phyloP scores from a whole-genome alignment of 192 early-diverging fungal species.

The Powellomyces hirtus region DNA sequence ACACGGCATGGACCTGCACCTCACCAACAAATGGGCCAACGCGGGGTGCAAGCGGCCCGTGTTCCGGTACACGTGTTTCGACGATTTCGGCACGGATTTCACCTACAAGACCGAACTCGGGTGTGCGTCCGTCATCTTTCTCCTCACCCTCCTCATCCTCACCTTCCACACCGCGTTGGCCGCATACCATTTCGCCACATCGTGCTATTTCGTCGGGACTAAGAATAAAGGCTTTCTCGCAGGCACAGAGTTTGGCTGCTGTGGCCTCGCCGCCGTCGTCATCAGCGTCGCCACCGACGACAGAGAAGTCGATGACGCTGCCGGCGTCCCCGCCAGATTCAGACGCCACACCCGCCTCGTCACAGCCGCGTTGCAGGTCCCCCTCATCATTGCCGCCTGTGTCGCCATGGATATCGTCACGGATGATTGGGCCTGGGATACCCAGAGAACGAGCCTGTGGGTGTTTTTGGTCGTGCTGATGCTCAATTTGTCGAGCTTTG shows the following conservation, averaged over 20 bases:
- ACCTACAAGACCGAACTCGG: conserved; percentile 47
- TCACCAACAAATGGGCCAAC: conserved; percentile 22
- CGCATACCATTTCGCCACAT: conserved; percentile 29
- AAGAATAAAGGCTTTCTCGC: conserved; percentile 44
- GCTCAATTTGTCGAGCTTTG: conserved; percentile 40
- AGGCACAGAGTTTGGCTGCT: conserved; percentile 51
- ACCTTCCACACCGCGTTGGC: conserved; percentile 44
- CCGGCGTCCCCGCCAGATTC: conserved; percentile 23
- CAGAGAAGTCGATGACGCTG: conserved; percentile 32
- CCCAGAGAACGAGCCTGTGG: conserved; percentile 38
- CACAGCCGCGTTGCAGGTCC: conserved; percentile 43
- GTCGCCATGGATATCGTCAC: conserved; percentile 40
- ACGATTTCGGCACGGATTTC: conserved; percentile 42
- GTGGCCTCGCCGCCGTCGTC: conserved; percentile 45
- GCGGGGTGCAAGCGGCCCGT: conserved; percentile 27
- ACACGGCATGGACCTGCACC: conserved; percentile 50
- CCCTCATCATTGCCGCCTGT: conserved; percentile 37
- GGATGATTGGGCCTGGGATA: conserved; percentile 13
- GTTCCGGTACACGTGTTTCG: conserved; percentile 47
- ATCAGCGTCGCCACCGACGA: conserved; percentile 41
- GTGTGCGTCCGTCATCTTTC: conserved; percentile 37
- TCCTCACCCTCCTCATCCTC: conserved; percentile 44
- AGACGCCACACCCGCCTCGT: conserved; percentile 29
- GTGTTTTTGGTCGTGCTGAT: conserved; percentile 38
- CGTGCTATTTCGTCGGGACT: neutral